Evolutionary conservation across 2,329 filamentous ascomycete species (phyloP).

Genomic region (Trichophyton schoenleinii): DNA sequence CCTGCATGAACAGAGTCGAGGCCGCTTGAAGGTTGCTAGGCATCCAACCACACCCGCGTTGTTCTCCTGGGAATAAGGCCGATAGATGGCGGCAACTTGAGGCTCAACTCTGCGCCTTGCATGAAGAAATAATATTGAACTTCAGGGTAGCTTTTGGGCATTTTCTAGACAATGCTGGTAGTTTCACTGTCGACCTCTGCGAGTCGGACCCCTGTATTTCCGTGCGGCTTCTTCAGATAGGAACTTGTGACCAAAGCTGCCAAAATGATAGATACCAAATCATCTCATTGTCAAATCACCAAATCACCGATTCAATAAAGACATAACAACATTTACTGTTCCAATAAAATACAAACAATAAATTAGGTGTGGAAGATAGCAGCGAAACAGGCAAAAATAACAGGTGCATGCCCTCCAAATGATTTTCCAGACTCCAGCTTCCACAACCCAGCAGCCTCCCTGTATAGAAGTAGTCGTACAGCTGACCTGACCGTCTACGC

Average conservation of each 20-base stretch:
- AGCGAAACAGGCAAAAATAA: not conserved
- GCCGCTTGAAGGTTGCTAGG: not conserved
- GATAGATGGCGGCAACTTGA: not conserved
- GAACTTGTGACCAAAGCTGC: too few species aligned
- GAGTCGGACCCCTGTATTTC: not conserved
- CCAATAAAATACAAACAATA: not conserved
- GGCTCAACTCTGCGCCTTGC: not conserved
- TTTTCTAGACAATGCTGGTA: not conserved
- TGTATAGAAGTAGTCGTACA: not conserved
- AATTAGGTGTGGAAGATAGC: not conserved
- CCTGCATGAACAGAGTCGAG: not conserved
- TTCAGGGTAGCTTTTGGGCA: not conserved
- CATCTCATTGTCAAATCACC: not conserved
- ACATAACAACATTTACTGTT: not conserved
- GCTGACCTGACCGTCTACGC: conserved; percentile 15
- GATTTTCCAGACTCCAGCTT: not conserved
- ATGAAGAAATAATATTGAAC: not conserved
- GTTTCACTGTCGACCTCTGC: not conserved
- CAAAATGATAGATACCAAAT: not conserved
- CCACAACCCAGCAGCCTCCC: not conserved
- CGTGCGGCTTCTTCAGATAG: too few species aligned
- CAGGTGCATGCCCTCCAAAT: not conserved
- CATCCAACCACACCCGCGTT: conserved; percentile 1
- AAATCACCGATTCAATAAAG: not conserved
- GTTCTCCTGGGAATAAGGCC: not conserved